These are phyloP conservation scores for Adansonia gregorii DNA, from an alignment of 441 rosid species.

Conservation along the genomic window DNA sequence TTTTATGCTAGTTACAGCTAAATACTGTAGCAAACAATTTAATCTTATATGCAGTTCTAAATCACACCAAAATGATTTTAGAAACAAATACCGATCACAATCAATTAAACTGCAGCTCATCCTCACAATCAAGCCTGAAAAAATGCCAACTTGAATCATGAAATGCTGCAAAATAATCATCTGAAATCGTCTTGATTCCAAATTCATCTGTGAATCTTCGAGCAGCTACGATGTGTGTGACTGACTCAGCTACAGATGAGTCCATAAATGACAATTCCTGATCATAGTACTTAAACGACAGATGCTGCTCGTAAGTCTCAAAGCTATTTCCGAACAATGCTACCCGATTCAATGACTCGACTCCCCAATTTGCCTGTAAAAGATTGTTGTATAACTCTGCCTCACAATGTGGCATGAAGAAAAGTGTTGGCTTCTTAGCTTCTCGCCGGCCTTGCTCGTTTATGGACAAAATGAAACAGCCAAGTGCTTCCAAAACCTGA, in stretches of 20 bases:
- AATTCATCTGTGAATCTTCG: slow-evolving; percentile 49
- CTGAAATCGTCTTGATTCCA: slow-evolving; percentile 49
- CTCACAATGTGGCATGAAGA: slow-evolving; percentile 92
- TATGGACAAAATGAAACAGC: slow-evolving; percentile 62
- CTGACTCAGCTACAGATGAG: slow-evolving; percentile 41
- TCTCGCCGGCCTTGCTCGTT: slow-evolving; percentile 77
- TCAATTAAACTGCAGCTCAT: slow-evolving; percentile 38
- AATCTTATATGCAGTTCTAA: not conserved
- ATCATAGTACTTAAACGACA: slow-evolving; percentile 45
- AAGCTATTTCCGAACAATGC: slow-evolving; percentile 77
- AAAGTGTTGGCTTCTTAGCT: slow-evolving; percentile 61
- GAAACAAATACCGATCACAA: not conserved
- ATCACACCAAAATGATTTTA: not conserved
- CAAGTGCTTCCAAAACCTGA: slow-evolving; percentile 57
- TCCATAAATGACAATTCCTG: slow-evolving; percentile 44
- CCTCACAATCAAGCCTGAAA: slow-evolving; percentile 50
- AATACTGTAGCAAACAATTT: not conserved
- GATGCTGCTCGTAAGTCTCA: slow-evolving; percentile 50
- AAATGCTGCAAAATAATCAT: slow-evolving; percentile 74
- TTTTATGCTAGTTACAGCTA: not conserved
- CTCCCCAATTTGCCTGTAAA: slow-evolving; percentile 63
- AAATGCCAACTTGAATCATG: slow-evolving; percentile 95
- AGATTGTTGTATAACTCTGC: slow-evolving; percentile 72
- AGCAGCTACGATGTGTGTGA: slow-evolving; percentile 48
- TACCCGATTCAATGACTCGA: slow-evolving; percentile 44